phyloP scores from a whole-genome alignment of 208 protist species.

The Acanthamoeba triangularis region DNA sequence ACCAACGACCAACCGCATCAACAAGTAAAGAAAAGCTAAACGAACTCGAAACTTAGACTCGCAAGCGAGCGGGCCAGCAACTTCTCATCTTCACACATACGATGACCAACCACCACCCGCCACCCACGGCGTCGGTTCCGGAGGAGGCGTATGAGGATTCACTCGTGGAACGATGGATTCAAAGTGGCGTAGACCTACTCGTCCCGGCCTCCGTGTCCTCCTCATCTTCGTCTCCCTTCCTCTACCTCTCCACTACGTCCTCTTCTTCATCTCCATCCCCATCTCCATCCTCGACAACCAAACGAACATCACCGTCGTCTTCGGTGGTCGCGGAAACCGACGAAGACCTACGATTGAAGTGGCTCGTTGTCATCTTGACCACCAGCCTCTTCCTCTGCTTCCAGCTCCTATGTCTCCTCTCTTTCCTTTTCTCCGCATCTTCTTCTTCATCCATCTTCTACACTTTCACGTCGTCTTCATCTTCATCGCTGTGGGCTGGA shows the following conservation, averaged over 20 bases:
- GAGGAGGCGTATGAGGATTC: background rate
- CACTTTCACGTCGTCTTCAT: background rate
- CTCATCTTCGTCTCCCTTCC: background rate
- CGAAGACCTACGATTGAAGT: background rate
- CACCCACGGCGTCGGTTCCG: background rate
- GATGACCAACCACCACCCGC: background rate
- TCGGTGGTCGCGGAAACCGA: background rate
- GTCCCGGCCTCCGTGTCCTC: background rate
- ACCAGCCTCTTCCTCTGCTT: background rate
- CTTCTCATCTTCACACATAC: background rate
- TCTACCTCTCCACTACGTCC: background rate
- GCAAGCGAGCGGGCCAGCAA: too few relatives aligned
- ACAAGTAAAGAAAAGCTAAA: background rate
- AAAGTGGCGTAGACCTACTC: background rate
- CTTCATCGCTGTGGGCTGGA: background rate
- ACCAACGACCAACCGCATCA: background rate
- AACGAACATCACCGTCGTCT: background rate
- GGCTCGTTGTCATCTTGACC: background rate
- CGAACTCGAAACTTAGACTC: too few relatives aligned
- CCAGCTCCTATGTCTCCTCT: background rate
- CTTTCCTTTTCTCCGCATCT: background rate
- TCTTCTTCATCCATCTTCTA: background rate
- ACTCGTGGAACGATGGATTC: background rate
- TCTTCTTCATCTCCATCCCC: background rate
- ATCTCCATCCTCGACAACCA: too few relatives aligned